Base-by-base conservation (phyloP, 768 basidiomycete genomes). In the Xanthoconium stramineum region DNA sequence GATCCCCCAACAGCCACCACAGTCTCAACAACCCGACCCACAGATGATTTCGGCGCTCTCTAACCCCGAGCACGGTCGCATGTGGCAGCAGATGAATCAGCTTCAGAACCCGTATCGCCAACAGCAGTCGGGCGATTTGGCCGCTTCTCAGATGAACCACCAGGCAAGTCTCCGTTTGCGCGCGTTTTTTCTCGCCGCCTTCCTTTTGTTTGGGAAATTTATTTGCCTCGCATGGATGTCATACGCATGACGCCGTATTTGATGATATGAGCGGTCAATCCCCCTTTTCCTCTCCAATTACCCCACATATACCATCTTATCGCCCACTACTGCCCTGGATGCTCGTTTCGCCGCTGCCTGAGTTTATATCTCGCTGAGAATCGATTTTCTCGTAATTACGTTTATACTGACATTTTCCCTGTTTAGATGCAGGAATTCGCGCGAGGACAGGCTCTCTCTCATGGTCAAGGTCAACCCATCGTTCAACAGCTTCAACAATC, bases 11-110 rank as follows among this genome's bases (percentile, higher is more conserved):
- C 77, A 80, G 57, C 69, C 67, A 33, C 78, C 75, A 35, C 80
- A 78, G 50, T 76, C 78, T 52, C 76, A 75, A 24, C 74, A 72
- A 45, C 71, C 65, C 69, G 74, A 69, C 71, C 69, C 66, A 13
- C 72, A 69, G 60, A 73, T 72, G 62, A 62, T 74, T 55, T 66
- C 73, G 43, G 74, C 75, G 63, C 69, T 78, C 65, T 71, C 71
- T 61, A 80, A 79, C 70, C 59, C 77, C 67, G 84, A 86, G 67
- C 78, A 80, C 30, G 60, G 60, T 58, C 80, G 78, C 57, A 74
- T 81, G 63, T 86, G 84, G 85, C 80, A 80, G 69, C 79, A 82
- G 69, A 78, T 80, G 67, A 78, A 79, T 66, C 75, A 77, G 53
- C 69, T 69, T 13, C 76, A 76, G 61, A 72, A 71, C 42, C 73